phyloP scores from a whole-genome alignment of 202 grass and related monocot genomes.

The Bolboschoenoplectus hybrid region DNA sequence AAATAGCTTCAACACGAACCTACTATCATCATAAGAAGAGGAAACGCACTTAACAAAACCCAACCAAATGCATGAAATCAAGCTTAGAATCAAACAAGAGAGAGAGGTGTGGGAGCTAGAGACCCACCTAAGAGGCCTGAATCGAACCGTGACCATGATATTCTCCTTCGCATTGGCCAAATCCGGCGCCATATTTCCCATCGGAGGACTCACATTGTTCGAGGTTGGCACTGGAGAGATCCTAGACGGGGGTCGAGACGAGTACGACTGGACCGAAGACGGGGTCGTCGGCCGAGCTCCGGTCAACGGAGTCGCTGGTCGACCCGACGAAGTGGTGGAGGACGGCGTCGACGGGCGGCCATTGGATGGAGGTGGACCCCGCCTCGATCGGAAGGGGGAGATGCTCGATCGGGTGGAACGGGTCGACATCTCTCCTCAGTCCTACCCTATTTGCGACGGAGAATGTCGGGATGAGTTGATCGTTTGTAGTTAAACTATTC shows the following conservation, averaged over 20 bases:
- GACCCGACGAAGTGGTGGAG: slow-evolving; percentile 41
- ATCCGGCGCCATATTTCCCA: slow-evolving; percentile 39
- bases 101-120: neutral
- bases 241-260: slow-evolving; percentile 57
- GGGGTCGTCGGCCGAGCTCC: slow-evolving; percentile 65
- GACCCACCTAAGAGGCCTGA: slow-evolving; percentile 82
- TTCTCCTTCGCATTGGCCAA: slow-evolving; percentile 92
- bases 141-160: slow-evolving; percentile 94
- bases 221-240: slow-evolving; percentile 42
- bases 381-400: slow-evolving; percentile 93
- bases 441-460: neutral
- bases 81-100: slow-evolving; percentile 15
- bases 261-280: slow-evolving; percentile 54
- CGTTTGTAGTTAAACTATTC: neutral
- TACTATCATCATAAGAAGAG: slow-evolving; percentile 12
- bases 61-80: slow-evolving; percentile 4
- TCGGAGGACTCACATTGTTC: slow-evolving; percentile 39
- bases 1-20: neutral
- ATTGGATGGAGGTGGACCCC: slow-evolving; percentile 37
- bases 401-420: slow-evolving; percentile 80
- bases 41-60: slow-evolving; percentile 25
- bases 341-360: slow-evolving; percentile 61
- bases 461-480: neutral
- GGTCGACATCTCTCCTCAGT: slow-evolving; percentile 59
- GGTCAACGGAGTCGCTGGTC: slow-evolving; percentile 59